Conservation (phyloP, 331 rosid species). For the Quercus phellos region DNA sequence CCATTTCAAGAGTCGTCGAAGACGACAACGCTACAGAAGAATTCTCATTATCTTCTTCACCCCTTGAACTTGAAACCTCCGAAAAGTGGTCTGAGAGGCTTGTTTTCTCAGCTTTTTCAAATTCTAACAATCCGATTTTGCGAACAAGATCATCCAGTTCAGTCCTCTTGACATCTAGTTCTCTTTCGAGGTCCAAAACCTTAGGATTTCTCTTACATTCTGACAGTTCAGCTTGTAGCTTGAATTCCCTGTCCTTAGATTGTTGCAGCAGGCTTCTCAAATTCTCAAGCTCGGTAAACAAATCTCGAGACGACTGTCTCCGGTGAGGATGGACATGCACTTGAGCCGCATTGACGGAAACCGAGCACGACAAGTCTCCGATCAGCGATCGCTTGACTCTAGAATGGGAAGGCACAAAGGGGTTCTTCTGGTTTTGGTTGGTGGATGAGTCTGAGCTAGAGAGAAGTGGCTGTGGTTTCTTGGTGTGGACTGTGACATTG, state of each 20-base stretch:
- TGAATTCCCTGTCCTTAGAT: conserved; percentile 74
- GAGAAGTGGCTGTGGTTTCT: conserved; percentile 40
- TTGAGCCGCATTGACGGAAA: conserved; percentile 39
- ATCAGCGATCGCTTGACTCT: conserved; percentile 78
- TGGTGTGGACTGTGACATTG: conserved; percentile 17
- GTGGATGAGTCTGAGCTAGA: conserved; percentile 32
- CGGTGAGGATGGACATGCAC: conserved; percentile 66
- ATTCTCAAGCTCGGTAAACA: conserved; percentile 86
- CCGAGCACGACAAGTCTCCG: conserved; percentile 69
- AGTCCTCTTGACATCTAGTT: conserved; percentile 34
- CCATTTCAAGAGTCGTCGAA: conserved; percentile 57
- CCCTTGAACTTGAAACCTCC: conserved; percentile 23
- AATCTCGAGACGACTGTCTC: conserved; percentile 88
- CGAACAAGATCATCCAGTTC: conserved; percentile 51
- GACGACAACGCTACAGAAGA: background rate
- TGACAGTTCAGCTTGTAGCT: conserved; percentile 74
- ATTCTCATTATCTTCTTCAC: conserved; percentile 23
- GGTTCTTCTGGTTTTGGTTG: conserved; percentile 33
- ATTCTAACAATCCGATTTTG: conserved; percentile 45
- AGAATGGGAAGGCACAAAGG: conserved; percentile 51
- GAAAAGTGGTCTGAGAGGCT: conserved; percentile 29
- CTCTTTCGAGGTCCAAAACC: conserved; percentile 39
- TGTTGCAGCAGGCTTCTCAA: conserved; percentile 71
- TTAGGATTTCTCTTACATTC: conserved; percentile 47
- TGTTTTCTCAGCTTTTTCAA: conserved; percentile 40